Evolutionary conservation across 1,139 yeast species (phyloP).

Genomic region (Magnusiomyces suaveolens): DNA sequence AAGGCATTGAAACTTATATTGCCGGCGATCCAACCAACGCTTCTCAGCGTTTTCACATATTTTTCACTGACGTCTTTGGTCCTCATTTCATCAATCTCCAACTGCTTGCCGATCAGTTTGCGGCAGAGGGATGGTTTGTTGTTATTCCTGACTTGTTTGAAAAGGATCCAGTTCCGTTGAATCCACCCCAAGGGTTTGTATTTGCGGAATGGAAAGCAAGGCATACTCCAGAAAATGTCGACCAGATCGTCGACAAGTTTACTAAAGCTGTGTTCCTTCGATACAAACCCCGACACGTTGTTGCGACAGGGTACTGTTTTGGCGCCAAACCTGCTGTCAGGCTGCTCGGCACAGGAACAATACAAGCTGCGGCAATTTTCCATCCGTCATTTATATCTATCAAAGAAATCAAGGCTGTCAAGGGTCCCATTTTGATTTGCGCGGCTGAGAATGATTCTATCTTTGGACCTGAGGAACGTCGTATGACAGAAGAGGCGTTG

Average conservation of each 20-base stretch:
- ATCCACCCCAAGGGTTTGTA: slow-evolving; percentile 29
- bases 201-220: slow-evolving; percentile 40
- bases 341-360: slow-evolving; percentile 42
- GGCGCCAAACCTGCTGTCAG: slow-evolving; percentile 66
- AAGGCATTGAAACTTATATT: slow-evolving; percentile 16
- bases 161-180: slow-evolving; percentile 40
- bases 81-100: slow-evolving; percentile 44
- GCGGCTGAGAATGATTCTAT: slow-evolving; percentile 62
- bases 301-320: slow-evolving; percentile 69
- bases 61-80: slow-evolving; percentile 65
- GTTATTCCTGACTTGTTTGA: slow-evolving; percentile 63
- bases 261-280: slow-evolving; percentile 35
- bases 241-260: slow-evolving; percentile 38
- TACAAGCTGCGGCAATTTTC: slow-evolving; percentile 58
- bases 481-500: slow-evolving; percentile 49
- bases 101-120: slow-evolving; percentile 63
- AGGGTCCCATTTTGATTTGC: slow-evolving; percentile 54
- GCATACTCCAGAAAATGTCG: slow-evolving; percentile 44
- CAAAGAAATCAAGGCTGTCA: slow-evolving; percentile 52
- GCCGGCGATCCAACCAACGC: slow-evolving; percentile 24
- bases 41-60: slow-evolving; percentile 41
- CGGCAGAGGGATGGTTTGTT: slow-evolving; percentile 55
- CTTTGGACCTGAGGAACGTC: slow-evolving; percentile 56
- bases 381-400: slow-evolving; percentile 68
- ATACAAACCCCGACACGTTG: slow-evolving; percentile 43